Percentiles rank a stretch among this genome's conserved stretches.
These are phyloP conservation scores for Debaryomyces sp. DNA, from an alignment of 1,139 yeast species.

Conservation along the genomic window DNA sequence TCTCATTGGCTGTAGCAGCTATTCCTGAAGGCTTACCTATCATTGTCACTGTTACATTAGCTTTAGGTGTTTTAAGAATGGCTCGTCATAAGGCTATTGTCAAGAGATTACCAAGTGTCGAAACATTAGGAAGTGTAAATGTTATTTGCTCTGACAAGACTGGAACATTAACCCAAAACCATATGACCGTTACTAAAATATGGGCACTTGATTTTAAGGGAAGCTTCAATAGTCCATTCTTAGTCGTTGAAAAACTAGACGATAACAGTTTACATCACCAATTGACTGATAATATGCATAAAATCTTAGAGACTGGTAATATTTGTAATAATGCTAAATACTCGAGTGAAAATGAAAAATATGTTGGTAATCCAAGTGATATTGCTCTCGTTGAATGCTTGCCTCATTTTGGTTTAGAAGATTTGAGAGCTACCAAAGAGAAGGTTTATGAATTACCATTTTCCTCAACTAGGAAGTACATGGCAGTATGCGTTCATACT, in stretches of 20 bases:
- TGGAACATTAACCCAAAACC: constrained; percentile 92
- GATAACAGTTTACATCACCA: constrained; percentile 43
- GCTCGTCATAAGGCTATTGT: constrained; percentile 92
- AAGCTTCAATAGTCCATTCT: constrained; percentile 46
- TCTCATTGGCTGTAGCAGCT: constrained; percentile 95
- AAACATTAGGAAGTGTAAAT: constrained; percentile 92
- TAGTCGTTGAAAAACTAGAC: constrained; percentile 52
- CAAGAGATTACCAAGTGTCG: constrained; percentile 90
- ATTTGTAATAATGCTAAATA: constrained; percentile 81
- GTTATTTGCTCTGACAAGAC: constrained; percentile 96
- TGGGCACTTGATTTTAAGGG: constrained; percentile 79
- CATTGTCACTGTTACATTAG: constrained; percentile 93
- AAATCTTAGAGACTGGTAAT: constrained; percentile 67
- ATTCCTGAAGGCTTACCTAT: constrained; percentile 98
- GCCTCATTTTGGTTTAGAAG: constrained; percentile 70
- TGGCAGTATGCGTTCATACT: constrained; percentile 73
- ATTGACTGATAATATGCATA: constrained; percentile 53
- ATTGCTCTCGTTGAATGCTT: constrained; percentile 82
- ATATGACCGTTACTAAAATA: constrained; percentile 85
- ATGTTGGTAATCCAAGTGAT: constrained; percentile 92
- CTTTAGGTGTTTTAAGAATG: constrained; percentile 94
- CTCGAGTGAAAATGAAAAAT: constrained; percentile 69
- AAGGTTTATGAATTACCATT: constrained; percentile 80
- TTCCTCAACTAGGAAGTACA: constrained; percentile 79
- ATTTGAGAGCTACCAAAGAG: constrained; percentile 59